These are phyloP conservation scores for Eurotiales sp. DNA, from an alignment of 2,329 filamentous ascomycete genomes.

Conservation along the genomic window DNA sequence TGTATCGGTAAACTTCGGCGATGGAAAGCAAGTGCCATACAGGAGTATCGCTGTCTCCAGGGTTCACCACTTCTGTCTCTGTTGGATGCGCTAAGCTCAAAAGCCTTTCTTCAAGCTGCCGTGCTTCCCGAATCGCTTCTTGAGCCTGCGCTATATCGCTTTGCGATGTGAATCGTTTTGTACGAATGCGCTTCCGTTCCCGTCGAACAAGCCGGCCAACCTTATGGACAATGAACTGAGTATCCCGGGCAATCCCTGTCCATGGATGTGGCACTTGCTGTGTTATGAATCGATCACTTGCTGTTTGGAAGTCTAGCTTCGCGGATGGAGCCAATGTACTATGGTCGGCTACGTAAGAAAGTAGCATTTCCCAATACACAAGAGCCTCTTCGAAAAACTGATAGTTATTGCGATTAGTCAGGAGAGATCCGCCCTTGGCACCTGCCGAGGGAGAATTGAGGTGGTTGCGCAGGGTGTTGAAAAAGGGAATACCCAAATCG, in stretches of 20 bases:
- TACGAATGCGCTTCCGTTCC: slow-evolving; percentile 33
- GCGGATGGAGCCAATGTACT: slow-evolving; percentile 30
- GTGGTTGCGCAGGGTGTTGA: slow-evolving; percentile 41
- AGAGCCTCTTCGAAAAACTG: slow-evolving; percentile 55
- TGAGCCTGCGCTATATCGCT: slow-evolving; percentile 31
- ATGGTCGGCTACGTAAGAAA: slow-evolving; percentile 50
- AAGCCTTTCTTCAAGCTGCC: slow-evolving; percentile 47
- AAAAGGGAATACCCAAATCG: slow-evolving; percentile 53
- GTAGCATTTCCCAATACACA: slow-evolving; percentile 58
- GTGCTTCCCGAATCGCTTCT: slow-evolving; percentile 33
- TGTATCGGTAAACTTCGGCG: slow-evolving; percentile 52
- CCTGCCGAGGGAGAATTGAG: slow-evolving; percentile 39
- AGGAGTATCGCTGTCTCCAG: slow-evolving; percentile 51
- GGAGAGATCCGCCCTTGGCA: slow-evolving; percentile 16
- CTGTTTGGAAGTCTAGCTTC: slow-evolving; percentile 17
- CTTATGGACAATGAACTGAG: slow-evolving; percentile 41
- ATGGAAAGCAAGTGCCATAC: slow-evolving; percentile 52
- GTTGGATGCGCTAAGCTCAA: slow-evolving; percentile 45
- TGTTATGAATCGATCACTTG: slow-evolving; percentile 26
- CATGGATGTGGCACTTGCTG: slow-evolving; percentile 37
- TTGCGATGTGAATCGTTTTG: slow-evolving; percentile 34
- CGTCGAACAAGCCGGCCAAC: slow-evolving; percentile 40
- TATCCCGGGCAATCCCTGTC: slow-evolving; percentile 38
- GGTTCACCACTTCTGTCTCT: slow-evolving; percentile 47
- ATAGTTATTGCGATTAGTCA: slow-evolving; percentile 37